These are phyloP conservation scores for Fonsecaea pedrosoi DNA, from an alignment of 2,329 filamentous ascomycete genomes.

Conservation along the genomic window DNA sequence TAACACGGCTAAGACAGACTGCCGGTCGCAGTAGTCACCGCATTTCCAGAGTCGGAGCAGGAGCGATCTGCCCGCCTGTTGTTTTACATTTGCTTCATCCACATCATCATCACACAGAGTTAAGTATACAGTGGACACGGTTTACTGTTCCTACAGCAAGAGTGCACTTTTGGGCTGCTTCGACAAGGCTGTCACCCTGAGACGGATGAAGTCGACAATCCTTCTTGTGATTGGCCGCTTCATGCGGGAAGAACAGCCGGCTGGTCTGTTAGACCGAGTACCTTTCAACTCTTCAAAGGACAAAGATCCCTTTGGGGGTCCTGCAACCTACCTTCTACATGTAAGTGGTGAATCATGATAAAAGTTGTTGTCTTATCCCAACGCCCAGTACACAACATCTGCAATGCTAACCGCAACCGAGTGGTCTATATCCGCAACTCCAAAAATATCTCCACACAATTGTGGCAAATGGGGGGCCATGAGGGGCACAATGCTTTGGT, in stretches of 20 bases:
- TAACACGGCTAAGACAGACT: background rate
- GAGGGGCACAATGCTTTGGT: background rate
- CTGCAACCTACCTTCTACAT: background rate
- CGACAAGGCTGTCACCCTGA: constrained; percentile 1
- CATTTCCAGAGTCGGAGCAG: background rate
- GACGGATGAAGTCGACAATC: background rate
- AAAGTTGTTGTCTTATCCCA: too few species aligned
- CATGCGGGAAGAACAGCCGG: too few species aligned
- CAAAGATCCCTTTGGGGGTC: background rate
- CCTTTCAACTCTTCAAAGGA: background rate
- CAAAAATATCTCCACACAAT: background rate
- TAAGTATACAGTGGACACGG: background rate
- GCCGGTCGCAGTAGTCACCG: background rate
- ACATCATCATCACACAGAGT: background rate
- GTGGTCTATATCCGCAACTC: background rate
- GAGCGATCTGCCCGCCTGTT: background rate
- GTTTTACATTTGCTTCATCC: background rate
- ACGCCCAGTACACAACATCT: too few species aligned
- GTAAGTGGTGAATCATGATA: too few species aligned
- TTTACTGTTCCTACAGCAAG: background rate
- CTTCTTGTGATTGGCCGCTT: too few species aligned
- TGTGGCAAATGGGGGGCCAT: background rate
- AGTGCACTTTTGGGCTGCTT: background rate
- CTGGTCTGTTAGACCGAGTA: too few species aligned
- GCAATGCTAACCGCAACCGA: background rate